phyloP scores from a whole-genome alignment of 805 yeast species.

The Torulaspora indica region DNA sequence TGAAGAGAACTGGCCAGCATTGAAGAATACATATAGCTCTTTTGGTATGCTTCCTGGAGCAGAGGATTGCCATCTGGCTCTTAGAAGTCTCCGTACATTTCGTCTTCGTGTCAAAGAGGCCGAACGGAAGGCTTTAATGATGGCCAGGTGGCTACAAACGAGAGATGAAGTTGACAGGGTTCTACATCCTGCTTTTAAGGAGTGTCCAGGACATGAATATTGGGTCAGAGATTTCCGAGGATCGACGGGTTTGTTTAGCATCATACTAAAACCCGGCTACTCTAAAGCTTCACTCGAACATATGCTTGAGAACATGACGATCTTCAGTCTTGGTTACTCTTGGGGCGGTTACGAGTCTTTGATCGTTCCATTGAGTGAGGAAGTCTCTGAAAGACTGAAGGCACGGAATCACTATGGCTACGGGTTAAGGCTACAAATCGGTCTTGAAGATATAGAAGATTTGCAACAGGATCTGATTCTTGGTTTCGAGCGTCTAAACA shows the following conservation, averaged over 20 bases:
- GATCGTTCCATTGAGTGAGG: conserved; percentile 8
- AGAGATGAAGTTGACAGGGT: conserved; percentile 10
- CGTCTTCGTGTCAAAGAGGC: conserved; percentile 10
- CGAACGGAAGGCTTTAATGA: conserved; percentile 8
- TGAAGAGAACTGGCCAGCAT: conserved; percentile 7
- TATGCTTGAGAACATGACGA: conserved; percentile 12
- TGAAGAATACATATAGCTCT: conserved; percentile 10
- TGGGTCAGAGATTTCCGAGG: conserved; percentile 11
- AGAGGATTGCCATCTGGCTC: conserved; percentile 13
- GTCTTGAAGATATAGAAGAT: conserved; percentile 10
- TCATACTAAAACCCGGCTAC: conserved; percentile 11
- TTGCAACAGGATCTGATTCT: neutral
- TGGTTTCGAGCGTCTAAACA: neutral
- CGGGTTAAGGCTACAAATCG: conserved; percentile 13
- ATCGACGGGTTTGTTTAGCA: conserved; percentile 14
- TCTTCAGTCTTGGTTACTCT: conserved; percentile 14
- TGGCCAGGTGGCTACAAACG: conserved; percentile 9
- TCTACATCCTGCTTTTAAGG: conserved; percentile 15
- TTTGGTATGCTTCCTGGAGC: conserved; percentile 13
- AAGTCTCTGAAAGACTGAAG: conserved; percentile 1
- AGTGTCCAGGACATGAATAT: conserved; percentile 12
- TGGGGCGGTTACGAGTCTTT: conserved; percentile 19
- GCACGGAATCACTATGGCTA: conserved; percentile 6
- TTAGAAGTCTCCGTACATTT: conserved; percentile 13
- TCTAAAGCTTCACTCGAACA: conserved; percentile 5